Base-by-base conservation (phyloP, 1,284 basidiomycete species). In the Cryptococcus amylolentus region DNA sequence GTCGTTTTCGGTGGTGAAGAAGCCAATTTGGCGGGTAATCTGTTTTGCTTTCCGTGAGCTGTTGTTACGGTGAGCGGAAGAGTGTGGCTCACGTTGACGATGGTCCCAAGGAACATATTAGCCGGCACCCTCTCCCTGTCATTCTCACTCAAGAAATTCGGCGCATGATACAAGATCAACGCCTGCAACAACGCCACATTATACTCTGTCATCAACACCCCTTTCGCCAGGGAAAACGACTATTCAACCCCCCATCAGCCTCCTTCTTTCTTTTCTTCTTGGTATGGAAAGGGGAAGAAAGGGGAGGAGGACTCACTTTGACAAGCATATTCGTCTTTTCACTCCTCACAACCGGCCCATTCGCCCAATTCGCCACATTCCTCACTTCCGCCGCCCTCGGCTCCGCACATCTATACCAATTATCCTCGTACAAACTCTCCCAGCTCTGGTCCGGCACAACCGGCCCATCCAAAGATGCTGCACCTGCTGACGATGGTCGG, bases 271-370 rank as follows among this genome's bases (percentile, higher is more conserved):
- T 35, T 16, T 10, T 1, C 23, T 23, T 1, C 20, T 20, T 20
- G 1, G 20, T 20, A 20, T 20, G 2, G 20, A 20, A 20, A 20
- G 20, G 20, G 20, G 20, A 23, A 23, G 23, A 23, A 58, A 18
- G 39, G 55, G 2, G 35, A 38, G 16, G 13, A 40, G 14, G 38
- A 49, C 67, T 40, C 44, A 71, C 68, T 60, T 77, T 78, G 60
- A 79, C 73, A 9, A 79, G 70, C 75, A 79, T 78, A 55, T 77
- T 76, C 9, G 75, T 76, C 71, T 79, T 79, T 56, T 79, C 76
- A 45, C 67, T 68, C 40, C 73, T 58, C n/a, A 76, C 73, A 38
- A 74, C 56, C 49, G 64, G 62, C 6, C 64, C 74, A 28, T 60
- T 66, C 16, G 67, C 54, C 74, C 74, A 76, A 31, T 67, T 54